Evolutionary conservation across 495 filamentous ascomycete genomes (phyloP).

Genomic region (Aspergillus funiculosus): DNA sequence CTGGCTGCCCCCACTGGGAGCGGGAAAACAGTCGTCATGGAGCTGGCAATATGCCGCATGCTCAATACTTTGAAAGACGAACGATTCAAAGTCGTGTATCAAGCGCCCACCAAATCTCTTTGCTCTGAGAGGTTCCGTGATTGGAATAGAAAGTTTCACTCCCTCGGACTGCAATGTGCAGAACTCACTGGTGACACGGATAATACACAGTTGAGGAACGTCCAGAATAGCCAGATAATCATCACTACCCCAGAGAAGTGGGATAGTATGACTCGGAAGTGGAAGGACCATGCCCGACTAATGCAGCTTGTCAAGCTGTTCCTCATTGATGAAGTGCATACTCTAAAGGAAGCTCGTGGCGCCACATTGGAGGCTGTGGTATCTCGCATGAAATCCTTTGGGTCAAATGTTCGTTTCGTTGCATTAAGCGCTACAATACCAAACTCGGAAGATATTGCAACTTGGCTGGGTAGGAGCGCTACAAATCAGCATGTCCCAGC

Average conservation of each 20-base stretch:
- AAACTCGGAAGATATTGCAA: conserved; percentile 84
- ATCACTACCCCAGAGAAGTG: conserved; percentile 98
- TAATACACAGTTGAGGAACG: conserved; percentile 60
- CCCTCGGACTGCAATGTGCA: conserved; percentile 68
- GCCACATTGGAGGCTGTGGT: conserved; percentile 94
- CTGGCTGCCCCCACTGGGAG: conserved; percentile 88
- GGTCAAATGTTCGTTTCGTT: conserved; percentile 80
- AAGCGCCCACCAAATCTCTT: conserved; percentile 89
- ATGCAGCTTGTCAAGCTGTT: conserved; percentile 85
- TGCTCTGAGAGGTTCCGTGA: conserved; percentile 79
- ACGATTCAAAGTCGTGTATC: conserved; percentile 89
- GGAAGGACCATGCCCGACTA: conserved; percentile 82
- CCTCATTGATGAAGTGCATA: conserved; percentile 94
- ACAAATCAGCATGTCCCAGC: conserved; percentile 64
- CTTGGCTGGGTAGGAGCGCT: conserved; percentile 80
- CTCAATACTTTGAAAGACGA: conserved; percentile 55
- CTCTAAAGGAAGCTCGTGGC: conserved; percentile 82
- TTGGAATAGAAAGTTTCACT: conserved; percentile 79
- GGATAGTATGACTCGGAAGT: conserved; percentile 95
- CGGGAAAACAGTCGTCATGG: conserved; percentile 87
- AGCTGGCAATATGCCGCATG: conserved; percentile 84
- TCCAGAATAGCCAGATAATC: conserved; percentile 82
- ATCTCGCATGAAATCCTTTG: conserved; percentile 91
- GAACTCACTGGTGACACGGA: conserved; percentile 94
- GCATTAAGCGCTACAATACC: conserved; percentile 92